Conservation (phyloP, 176 grass and related monocot species). For the Zizania latifolia region DNA sequence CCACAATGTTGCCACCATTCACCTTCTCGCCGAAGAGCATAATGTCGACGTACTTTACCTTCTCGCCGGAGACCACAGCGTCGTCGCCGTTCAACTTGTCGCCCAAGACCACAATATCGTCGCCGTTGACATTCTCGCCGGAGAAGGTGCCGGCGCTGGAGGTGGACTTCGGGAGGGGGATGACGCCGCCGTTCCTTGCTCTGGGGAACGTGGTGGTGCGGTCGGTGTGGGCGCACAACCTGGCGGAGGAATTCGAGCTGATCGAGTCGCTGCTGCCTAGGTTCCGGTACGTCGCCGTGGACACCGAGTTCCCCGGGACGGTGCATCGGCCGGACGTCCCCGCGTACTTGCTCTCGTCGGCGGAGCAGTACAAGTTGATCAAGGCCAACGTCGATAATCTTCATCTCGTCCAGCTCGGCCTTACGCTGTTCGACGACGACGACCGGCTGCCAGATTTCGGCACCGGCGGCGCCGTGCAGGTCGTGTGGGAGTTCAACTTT, state of each 20-base stretch:
- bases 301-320: slow-evolving; percentile 41
- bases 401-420: slow-evolving; percentile 29
- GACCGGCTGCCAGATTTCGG: neutral
- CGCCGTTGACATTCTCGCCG: neutral
- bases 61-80: no score
- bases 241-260: neutral
- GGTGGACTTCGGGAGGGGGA: no score
- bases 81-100: neutral
- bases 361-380: slow-evolving; percentile 9
- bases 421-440: slow-evolving; percentile 16
- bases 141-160: neutral
- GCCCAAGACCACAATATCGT: no score
- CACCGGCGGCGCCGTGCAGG: neutral
- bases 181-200: neutral
- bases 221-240: slow-evolving; percentile 25
- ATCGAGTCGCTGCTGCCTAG: slow-evolving; percentile 13
- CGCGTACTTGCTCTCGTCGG: neutral
- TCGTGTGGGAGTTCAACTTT: slow-evolving; percentile 49
- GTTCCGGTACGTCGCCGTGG: slow-evolving; percentile 15
- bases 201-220: slow-evolving; percentile 13
- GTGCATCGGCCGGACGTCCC: slow-evolving; percentile 8
- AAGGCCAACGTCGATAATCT: slow-evolving; percentile 27
- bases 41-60: no score
- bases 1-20: no score
- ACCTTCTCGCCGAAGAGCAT: no score